These are phyloP conservation scores for Sporothrix brasiliensis DNA, from an alignment of 2,329 filamentous ascomycete species.

Conservation along the genomic window DNA sequence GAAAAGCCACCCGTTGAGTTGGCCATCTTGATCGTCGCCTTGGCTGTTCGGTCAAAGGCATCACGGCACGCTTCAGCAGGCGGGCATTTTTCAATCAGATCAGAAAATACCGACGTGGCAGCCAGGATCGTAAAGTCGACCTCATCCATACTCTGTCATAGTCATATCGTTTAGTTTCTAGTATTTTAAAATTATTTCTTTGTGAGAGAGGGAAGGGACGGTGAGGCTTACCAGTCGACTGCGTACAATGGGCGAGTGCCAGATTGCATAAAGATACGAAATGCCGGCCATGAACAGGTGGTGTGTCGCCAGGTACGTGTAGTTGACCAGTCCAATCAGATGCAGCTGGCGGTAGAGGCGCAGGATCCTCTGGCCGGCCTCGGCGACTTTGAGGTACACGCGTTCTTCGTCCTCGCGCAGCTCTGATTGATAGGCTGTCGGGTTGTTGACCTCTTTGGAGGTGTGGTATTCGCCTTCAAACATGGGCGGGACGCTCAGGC, in stretches of 20 bases:
- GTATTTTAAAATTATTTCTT: background rate
- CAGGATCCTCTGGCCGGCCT: constrained; percentile 90
- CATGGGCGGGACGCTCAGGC: constrained; percentile 79
- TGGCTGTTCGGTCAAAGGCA: constrained; percentile 92
- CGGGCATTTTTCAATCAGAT: constrained; percentile 91
- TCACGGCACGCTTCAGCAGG: constrained; percentile 93
- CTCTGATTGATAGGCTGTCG: constrained; percentile 64
- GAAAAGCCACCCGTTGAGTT: constrained; percentile 84
- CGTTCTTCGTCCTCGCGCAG: constrained; percentile 81
- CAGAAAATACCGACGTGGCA: constrained; percentile 87
- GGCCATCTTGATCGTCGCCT: constrained; percentile 94
- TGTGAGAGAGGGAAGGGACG: background rate
- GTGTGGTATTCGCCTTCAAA: constrained; percentile 78
- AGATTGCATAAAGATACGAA: constrained; percentile 94
- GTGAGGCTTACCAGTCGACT: constrained; percentile 71
- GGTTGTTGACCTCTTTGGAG: constrained; percentile 65
- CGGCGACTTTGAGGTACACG: constrained; percentile 91
- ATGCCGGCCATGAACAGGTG: constrained; percentile 97
- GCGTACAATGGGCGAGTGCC: constrained; percentile 89
- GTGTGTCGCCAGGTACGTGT: constrained; percentile 93
- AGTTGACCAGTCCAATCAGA: constrained; percentile 85
- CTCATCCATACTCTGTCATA: constrained; percentile 75
- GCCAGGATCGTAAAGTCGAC: constrained; percentile 96
- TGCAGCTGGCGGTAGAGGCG: constrained; percentile 90
- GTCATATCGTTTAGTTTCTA: background rate